A percentile compares a stretch with the other conserved stretches of the same genome.
phyloP scores from a whole-genome alignment of 2,329 filamentous ascomycete species.

The Microdochium nivale region DNA sequence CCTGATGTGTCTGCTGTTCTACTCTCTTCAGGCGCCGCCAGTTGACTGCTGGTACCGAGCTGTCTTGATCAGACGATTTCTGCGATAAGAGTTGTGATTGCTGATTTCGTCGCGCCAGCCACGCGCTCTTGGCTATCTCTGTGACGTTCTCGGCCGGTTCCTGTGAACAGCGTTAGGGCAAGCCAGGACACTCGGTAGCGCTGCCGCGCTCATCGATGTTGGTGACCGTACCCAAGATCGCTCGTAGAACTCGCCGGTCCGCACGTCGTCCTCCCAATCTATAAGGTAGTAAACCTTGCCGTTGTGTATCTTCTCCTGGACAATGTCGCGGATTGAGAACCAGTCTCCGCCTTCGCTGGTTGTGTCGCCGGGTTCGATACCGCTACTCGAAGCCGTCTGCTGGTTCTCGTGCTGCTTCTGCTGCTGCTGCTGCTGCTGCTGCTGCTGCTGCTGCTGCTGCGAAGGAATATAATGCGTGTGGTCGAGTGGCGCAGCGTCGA shows the following conservation, averaged over 20 bases:
- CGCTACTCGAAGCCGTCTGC: neutral
- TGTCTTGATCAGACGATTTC: neutral
- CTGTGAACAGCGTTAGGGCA: slow-evolving; percentile 6
- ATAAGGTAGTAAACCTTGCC: slow-evolving; percentile 37
- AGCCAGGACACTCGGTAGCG: neutral
- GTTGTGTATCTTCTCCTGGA: slow-evolving; percentile 22
- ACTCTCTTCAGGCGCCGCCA: neutral
- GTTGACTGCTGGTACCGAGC: neutral
- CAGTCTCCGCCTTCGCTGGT: slow-evolving; percentile 7
- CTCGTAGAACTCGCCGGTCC: slow-evolving; percentile 35
- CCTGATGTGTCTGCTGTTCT: neutral
- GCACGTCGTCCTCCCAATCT: slow-evolving; percentile 46
- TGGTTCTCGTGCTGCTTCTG: neutral
- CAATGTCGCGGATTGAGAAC: slow-evolving; percentile 24
- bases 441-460: neutral
- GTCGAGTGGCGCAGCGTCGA: neutral
- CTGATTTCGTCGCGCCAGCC: slow-evolving; percentile 11
- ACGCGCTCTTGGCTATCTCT: slow-evolving; percentile 11
- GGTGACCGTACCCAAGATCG: slow-evolving; percentile 40
- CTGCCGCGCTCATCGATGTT: neutral
- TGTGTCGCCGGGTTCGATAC: neutral
- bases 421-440: neutral
- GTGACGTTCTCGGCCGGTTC: slow-evolving; percentile 17
- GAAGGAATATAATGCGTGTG: neutral
- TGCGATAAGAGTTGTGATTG: neutral